Evolutionary conservation across 306 rosid genomes (phyloP).

Genomic region (Calophaca sinica): DNA sequence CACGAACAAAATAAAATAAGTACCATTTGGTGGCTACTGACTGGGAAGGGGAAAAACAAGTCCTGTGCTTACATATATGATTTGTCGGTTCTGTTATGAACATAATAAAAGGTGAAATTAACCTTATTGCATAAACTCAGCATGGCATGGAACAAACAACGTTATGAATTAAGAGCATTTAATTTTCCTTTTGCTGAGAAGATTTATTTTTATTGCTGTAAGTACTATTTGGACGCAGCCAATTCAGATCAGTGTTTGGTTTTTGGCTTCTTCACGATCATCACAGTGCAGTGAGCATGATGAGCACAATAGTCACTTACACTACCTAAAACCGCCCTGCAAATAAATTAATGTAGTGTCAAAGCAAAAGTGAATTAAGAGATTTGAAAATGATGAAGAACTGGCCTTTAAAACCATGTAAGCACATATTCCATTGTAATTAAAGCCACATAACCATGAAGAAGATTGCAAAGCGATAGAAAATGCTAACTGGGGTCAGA

Average conservation of each 20-base stretch:
- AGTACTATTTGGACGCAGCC: not conserved
- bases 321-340: slow-evolving; percentile 84
- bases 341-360: not conserved
- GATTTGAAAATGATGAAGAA: not conserved
- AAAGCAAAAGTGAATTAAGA: not conserved
- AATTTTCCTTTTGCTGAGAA: slow-evolving; percentile 10
- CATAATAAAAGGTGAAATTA: slow-evolving; percentile 5
- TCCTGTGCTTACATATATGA: not conserved
- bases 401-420: no score
- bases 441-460: no score
- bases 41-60: not conserved
- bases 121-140: slow-evolving; percentile 6
- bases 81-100: not conserved
- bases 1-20: no score
- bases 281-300: slow-evolving; percentile 79
- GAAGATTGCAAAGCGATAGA: not conserved
- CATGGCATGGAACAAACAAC: slow-evolving; percentile 1
- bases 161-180: not conserved
- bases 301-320: slow-evolving; percentile 88
- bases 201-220: slow-evolving; percentile 32
- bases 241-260: slow-evolving; percentile 44
- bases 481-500: not conserved
- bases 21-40: not conserved
- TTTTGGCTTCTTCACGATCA: slow-evolving; percentile 89
- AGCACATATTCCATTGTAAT: no score